Percentiles rank a stretch among this genome's conserved stretches.
Evolutionary conservation across 352 stramenopile genomes (phyloP).

Genomic region (Pythium guiyangense): DNA sequence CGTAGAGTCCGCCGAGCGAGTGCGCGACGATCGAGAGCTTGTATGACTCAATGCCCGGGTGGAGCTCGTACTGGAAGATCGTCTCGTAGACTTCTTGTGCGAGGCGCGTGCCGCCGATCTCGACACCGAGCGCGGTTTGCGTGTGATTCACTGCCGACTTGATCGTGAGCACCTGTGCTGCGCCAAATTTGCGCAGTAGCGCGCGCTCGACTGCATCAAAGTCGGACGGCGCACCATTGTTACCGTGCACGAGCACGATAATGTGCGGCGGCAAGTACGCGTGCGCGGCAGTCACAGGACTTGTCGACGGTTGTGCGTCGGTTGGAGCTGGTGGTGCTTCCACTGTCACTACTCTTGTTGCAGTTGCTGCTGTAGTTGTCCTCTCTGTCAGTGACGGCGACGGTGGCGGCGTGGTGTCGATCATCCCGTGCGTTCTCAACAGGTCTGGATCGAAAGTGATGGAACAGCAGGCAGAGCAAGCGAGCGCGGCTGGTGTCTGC

Average conservation of each 20-base stretch:
- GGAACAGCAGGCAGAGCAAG: not conserved
- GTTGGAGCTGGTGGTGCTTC: not conserved
- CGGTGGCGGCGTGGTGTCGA: not conserved
- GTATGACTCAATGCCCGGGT: slow-evolving; percentile 39
- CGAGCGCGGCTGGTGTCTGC: too few relatives aligned
- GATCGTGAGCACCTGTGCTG: slow-evolving; percentile 55
- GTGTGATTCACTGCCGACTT: slow-evolving; percentile 57
- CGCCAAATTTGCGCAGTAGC: slow-evolving; percentile 38
- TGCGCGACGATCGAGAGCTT: slow-evolving; percentile 69
- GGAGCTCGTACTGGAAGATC: slow-evolving; percentile 59
- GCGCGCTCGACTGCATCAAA: slow-evolving; percentile 55
- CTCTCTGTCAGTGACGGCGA: too few relatives aligned
- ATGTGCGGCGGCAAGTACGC: slow-evolving; percentile 53
- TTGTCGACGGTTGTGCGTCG: not conserved
- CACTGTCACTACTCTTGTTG: too few relatives aligned
- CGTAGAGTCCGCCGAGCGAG: slow-evolving; percentile 76
- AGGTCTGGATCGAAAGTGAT: not conserved
- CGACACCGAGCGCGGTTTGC: slow-evolving; percentile 62
- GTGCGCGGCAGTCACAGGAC: not conserved
- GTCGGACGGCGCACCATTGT: slow-evolving; percentile 71
- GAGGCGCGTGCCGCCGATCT: slow-evolving; percentile 56
- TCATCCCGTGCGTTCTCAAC: not conserved
- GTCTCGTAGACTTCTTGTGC: slow-evolving; percentile 55
- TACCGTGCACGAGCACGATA: slow-evolving; percentile 77
- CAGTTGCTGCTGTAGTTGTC: too few relatives aligned